A percentile compares a stretch with the other conserved stretches of the same genome.
These are phyloP conservation scores for Marsdenia floribunda DNA, from an alignment of 257 asterid species.

Conservation along the genomic window DNA sequence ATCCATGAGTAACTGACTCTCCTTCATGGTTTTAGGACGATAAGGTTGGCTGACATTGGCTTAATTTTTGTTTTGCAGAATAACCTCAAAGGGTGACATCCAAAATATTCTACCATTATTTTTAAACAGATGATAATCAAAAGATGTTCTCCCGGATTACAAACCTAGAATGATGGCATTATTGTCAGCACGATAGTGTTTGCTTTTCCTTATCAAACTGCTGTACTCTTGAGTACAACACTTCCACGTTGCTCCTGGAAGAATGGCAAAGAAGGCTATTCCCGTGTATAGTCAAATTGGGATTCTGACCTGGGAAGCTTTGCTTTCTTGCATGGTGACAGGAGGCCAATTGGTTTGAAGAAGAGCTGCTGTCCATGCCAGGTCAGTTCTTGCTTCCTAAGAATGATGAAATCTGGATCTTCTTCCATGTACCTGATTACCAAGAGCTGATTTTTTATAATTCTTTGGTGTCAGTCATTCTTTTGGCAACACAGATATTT, in stretches of 20 bases:
- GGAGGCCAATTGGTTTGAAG: background rate
- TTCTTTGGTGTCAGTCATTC: background rate
- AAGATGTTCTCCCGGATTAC: background rate
- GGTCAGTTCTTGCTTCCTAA: background rate
- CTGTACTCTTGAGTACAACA: background rate
- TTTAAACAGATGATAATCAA: background rate
- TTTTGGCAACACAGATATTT: too few species aligned
- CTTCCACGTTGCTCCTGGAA: background rate
- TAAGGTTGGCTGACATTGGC: background rate
- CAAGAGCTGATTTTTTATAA: background rate
- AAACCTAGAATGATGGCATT: background rate
- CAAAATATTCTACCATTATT: background rate
- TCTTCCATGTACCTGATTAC: too few species aligned
- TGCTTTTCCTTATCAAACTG: background rate
- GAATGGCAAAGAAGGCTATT: background rate
- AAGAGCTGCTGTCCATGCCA: background rate
- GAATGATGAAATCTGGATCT: background rate
- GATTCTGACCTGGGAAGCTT: background rate
- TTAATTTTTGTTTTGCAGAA: background rate
- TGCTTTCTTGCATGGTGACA: background rate
- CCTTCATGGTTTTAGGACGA: background rate
- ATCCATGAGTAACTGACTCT: too few species aligned
- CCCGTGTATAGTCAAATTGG: background rate
- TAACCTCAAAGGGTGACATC: background rate
- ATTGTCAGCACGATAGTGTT: background rate